Evolutionary conservation across 495 filamentous ascomycete species (phyloP).

Genomic region (Gamarada debralockiae): DNA sequence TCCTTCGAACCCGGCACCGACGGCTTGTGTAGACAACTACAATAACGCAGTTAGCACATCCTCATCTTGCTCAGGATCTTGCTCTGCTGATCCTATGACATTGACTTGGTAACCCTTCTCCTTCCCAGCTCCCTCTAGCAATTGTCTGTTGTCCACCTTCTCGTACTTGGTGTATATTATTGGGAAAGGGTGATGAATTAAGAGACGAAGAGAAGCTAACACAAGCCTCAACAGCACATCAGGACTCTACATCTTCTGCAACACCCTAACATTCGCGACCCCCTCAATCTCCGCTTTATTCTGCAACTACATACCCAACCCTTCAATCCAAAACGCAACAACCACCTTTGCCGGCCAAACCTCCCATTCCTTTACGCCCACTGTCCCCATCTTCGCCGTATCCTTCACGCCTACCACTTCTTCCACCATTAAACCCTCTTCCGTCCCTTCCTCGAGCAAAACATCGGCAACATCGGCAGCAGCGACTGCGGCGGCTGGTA

Average conservation of each 20-base stretch:
- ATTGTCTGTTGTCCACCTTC: no score
- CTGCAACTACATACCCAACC: constrained; percentile 16
- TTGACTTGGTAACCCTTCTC: constrained; percentile 15
- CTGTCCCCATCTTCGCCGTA: background rate
- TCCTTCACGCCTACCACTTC: constrained; percentile 43
- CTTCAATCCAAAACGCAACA: background rate
- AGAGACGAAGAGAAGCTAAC: background rate
- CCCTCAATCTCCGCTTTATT: constrained; percentile 11
- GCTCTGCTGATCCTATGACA: constrained; percentile 12
- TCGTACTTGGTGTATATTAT: no score
- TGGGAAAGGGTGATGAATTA: no score
- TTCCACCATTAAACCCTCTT: constrained; percentile 22
- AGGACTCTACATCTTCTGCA: constrained; percentile 16
- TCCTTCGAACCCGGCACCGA: constrained; percentile 11
- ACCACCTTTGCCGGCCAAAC: constrained; percentile 8
- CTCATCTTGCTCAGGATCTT: constrained; percentile 12
- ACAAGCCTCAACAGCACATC: constrained; percentile 11
- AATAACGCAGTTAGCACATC: background rate
- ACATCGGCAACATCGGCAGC: background rate
- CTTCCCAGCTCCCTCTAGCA: no score
- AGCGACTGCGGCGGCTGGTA: background rate
- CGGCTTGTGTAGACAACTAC: constrained; percentile 15
- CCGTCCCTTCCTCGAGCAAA: background rate
- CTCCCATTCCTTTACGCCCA: background rate
- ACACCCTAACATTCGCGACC: constrained; percentile 9